These are phyloP conservation scores for Orbilia ellipsospora DNA, from an alignment of 2,329 filamentous ascomycete species.

Conservation along the genomic window DNA sequence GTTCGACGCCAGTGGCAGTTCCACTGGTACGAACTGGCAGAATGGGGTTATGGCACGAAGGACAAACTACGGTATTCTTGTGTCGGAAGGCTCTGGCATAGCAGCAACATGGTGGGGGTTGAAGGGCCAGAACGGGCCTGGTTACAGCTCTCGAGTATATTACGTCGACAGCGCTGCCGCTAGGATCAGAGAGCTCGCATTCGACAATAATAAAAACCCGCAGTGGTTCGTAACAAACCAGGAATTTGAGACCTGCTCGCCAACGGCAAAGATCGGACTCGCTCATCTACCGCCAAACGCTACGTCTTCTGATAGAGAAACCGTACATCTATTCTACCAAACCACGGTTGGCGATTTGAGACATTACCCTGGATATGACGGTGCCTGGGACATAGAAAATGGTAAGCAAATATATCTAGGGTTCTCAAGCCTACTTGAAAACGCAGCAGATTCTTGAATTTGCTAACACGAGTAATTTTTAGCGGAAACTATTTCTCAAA, in stretches of 20 bases:
- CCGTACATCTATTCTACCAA: conserved; percentile 47
- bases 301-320: conserved; percentile 25
- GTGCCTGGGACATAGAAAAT: conserved; percentile 24
- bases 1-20: conserved; percentile 36
- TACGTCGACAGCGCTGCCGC: conserved; percentile 47
- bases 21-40: conserved; percentile 24
- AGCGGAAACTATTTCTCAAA: conserved; percentile 40
- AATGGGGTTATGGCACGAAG: conserved; percentile 36
- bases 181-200: conserved; percentile 44
- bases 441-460: neutral
- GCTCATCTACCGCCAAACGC: conserved; percentile 37
- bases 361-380: conserved; percentile 49
- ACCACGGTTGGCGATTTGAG: conserved; percentile 21
- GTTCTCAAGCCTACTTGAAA: neutral
- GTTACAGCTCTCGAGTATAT: conserved; percentile 40
- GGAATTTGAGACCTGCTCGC: conserved; percentile 27
- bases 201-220: conserved; percentile 36
- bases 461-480: conserved; percentile 11
- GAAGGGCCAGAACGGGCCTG: conserved; percentile 27
- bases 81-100: conserved; percentile 37
- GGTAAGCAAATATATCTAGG: conserved; percentile 8
- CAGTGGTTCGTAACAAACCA: conserved; percentile 48
- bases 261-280: conserved; percentile 37
- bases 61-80: conserved; percentile 47
- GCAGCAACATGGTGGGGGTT: conserved; percentile 42